phyloP scores from a whole-genome alignment of 106 monocot species.

The Cymbidium sinense region DNA sequence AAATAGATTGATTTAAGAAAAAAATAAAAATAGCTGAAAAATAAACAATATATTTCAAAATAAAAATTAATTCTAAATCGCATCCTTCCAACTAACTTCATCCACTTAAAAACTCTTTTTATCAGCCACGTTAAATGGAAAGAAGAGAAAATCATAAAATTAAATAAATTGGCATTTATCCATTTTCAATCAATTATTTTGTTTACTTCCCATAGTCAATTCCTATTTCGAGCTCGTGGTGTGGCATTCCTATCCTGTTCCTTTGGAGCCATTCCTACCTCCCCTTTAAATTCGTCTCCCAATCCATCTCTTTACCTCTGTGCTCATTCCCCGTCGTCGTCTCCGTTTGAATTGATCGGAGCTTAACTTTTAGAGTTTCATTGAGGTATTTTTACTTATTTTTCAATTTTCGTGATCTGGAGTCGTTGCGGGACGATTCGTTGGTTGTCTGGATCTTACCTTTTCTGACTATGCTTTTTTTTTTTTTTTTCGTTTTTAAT shows the following conservation, averaged over 20 bases:
- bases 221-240: background rate
- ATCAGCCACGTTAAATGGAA: no score
- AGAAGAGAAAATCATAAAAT: no score
- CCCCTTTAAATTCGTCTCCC: background rate
- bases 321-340: background rate
- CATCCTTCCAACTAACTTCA: no score
- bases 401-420: background rate
- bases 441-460: background rate
- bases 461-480: background rate
- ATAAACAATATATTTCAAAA: no score
- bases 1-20: no score
- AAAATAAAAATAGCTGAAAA: no score
- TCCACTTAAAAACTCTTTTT: no score
- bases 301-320: background rate
- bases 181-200: background rate
- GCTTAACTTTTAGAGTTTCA: background rate
- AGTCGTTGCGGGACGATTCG: background rate
- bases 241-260: conserved; percentile 1
- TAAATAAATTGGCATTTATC: background rate
- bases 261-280: background rate
- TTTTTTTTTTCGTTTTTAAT: background rate
- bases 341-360: background rate
- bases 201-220: no score
- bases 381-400: background rate
- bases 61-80: no score